Percentiles rank a stretch among this genome's conserved stretches.
Evolutionary conservation across 139 green algal species (phyloP).

Genomic region (Tetratostichococcus sp.): DNA sequence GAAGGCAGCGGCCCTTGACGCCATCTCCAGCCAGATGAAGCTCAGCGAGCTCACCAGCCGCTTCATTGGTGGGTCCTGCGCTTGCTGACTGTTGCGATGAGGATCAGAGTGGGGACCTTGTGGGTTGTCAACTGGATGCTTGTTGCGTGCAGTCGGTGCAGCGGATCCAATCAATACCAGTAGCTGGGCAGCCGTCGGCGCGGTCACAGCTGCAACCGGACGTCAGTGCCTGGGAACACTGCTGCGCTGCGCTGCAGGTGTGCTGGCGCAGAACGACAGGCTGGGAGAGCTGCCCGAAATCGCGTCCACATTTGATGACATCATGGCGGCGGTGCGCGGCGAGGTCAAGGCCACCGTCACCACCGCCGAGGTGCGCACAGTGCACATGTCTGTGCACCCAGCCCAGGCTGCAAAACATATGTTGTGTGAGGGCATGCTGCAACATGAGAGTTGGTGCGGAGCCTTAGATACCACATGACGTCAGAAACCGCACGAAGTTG

Average conservation of each 20-base stretch:
- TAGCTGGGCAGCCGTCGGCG: background rate
- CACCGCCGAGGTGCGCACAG: slow-evolving; percentile 38
- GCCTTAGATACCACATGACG: too few relatives aligned
- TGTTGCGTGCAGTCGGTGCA: too few relatives aligned
- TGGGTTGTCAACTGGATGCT: too few relatives aligned
- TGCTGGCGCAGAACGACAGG: slow-evolving; percentile 68
- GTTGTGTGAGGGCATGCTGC: too few relatives aligned
- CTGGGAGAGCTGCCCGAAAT: slow-evolving; percentile 50
- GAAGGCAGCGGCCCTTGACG: slow-evolving; percentile 25
- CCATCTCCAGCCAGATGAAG: slow-evolving; percentile 35
- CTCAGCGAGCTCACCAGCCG: slow-evolving; percentile 48
- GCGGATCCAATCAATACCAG: too few relatives aligned
- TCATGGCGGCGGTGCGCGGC: slow-evolving; percentile 53
- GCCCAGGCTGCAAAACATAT: too few relatives aligned
- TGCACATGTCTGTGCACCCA: background rate
- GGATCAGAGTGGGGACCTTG: too few relatives aligned
- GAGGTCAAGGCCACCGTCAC: slow-evolving; percentile 64
- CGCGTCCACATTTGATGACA: slow-evolving; percentile 43
- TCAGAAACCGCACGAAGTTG: too few relatives aligned
- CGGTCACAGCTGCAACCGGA: too few relatives aligned
- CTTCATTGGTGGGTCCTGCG: slow-evolving; percentile 39
- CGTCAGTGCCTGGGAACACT: too few relatives aligned
- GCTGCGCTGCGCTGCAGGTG: slow-evolving; percentile 20
- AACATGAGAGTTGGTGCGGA: too few relatives aligned
- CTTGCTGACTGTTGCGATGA: too few relatives aligned